Base-by-base conservation (phyloP, 177 flowering plant genomes). In the Tripterygium wilfordii region DNA sequence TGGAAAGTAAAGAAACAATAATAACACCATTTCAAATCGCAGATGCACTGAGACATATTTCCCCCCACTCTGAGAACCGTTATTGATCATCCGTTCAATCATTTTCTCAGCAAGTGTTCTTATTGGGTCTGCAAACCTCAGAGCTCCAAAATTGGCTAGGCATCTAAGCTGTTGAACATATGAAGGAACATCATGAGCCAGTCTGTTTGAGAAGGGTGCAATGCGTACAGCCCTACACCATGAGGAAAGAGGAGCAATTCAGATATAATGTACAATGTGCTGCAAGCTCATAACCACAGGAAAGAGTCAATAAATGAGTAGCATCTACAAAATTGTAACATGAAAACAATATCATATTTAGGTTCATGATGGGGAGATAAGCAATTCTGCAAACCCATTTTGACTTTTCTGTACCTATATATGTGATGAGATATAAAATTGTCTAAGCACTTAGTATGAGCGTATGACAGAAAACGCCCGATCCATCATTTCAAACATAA, bases 161-260 rank as follows among this genome's bases (percentile, higher is more conserved):
- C 98, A 92, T 66, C 98, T 75, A 46, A 92, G 80, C 36, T 70
- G 68, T 66, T 92, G 98, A 45, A 84, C 60, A 50, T 69, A 36
- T 48, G 84, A 66, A 47, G 95, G 85, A 65, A 82, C 96, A 37
- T 74, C 76, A 64, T 79, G 80, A 45, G 98, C 90, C 74, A 92
- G 57, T 64, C 96, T 80, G 68, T 92, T 92, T 42, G 98, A 86
- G 60, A 92, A 92, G 18, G 98, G 98, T 28, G 98, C 94, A 64
- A 92, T 78, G 1, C 98, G 82, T 17, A 88, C 96, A 58, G 94
- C 96, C 68, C 98, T 92, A 74, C 60, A 66, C 10, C 43, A 52
- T 13, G 28, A 22, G 36, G 46, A 14, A 13, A 37, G 24, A 32
- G 13, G n/a, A n/a, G n/a, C n/a, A n/a, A n/a, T n/a, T n/a, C n/a